These are phyloP conservation scores for Arabis hirsuta DNA, from an alignment of 345 rosid genomes.

Conservation along the genomic window DNA sequence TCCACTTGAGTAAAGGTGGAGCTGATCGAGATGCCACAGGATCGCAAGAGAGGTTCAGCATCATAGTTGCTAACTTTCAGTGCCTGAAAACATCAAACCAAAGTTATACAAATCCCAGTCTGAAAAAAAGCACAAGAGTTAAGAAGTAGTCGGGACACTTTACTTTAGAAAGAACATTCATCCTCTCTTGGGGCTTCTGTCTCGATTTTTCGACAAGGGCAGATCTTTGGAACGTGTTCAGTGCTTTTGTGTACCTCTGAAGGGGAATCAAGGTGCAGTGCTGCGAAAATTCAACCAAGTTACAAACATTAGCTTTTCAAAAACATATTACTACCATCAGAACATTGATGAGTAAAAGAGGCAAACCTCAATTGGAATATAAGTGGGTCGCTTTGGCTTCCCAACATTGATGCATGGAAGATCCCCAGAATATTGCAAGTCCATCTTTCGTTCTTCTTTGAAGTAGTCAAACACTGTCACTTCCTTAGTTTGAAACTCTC, in stretches of 20 bases:
- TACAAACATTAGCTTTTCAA: neutral
- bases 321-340: neutral
- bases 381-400: constrained; percentile 75
- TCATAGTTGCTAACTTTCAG: constrained; percentile 67
- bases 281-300: constrained; percentile 42
- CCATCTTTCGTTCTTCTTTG: constrained; percentile 52
- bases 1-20: constrained; percentile 72
- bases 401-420: constrained; percentile 80
- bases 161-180: constrained; percentile 72
- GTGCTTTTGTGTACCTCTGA: constrained; percentile 93
- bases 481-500: constrained; percentile 55
- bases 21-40: constrained; percentile 75
- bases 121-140: neutral
- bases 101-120: constrained; percentile 11
- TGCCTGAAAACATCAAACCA: constrained; percentile 52
- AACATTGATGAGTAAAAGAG: neutral
- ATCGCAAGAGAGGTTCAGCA: constrained; percentile 72
- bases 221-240: constrained; percentile 71
- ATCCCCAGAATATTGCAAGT: constrained; percentile 58
- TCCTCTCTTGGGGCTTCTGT: constrained; percentile 95
- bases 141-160: constrained; percentile 24
- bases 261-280: constrained; percentile 79
- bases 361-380: constrained; percentile 59
- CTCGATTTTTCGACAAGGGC: constrained; percentile 90
- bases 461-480: constrained; percentile 80